These are phyloP conservation scores for Pilobolus umbonatus DNA, from an alignment of 192 early-diverging fungal genomes.

Conservation along the genomic window DNA sequence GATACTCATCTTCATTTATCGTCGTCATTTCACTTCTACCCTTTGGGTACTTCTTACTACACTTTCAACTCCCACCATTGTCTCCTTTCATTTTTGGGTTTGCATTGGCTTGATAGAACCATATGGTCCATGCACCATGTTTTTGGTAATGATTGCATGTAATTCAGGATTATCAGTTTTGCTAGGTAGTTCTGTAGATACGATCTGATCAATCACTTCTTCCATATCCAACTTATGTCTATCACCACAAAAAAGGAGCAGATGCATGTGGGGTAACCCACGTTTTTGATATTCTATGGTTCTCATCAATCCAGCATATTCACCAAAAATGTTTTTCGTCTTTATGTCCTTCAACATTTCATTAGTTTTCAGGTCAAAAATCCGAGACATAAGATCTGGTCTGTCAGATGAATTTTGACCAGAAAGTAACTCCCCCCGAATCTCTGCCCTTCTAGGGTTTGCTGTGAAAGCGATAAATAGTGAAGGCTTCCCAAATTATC, in stretches of 20 bases:
- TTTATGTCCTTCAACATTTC: constrained; percentile 16
- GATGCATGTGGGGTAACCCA: no score
- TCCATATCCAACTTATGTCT: no score
- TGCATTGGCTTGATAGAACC: not conserved
- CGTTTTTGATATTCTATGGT: constrained; percentile 37
- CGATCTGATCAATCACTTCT: no score
- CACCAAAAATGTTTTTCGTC: constrained; percentile 11
- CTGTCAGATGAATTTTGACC: constrained; percentile 14
- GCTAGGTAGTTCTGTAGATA: no score
- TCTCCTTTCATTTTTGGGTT: not conserved
- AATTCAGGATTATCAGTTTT: no score
- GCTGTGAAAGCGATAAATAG: constrained; percentile 26
- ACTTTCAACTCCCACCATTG: no score
- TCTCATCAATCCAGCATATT: constrained; percentile 21
- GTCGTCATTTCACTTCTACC: not conserved
- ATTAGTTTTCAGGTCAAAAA: constrained; percentile 19
- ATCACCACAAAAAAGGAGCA: no score
- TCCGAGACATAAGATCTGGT: constrained; percentile 12
- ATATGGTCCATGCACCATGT: no score
- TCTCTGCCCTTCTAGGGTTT: no score
- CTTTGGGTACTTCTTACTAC: constrained; percentile 25
- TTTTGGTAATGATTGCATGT: no score
- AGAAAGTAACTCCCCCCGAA: no score
- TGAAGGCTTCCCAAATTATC: constrained; percentile 2
- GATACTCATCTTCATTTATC: constrained; percentile 26